Evolutionary conservation across 352 stramenopile genomes (phyloP).

Genomic region (Blastocystis sp.): DNA sequence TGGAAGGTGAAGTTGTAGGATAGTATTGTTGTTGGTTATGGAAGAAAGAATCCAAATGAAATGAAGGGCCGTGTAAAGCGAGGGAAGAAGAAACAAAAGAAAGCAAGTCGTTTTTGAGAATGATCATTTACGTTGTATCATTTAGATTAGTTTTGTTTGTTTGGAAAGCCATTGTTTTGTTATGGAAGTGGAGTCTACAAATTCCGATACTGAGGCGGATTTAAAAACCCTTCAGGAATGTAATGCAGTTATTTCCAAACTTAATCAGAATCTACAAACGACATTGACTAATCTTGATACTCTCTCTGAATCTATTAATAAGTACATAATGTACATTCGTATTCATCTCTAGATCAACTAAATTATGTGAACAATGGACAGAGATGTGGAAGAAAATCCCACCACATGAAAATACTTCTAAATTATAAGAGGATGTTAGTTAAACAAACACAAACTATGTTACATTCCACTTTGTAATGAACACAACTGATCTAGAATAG

Average conservation of each 20-base stretch:
- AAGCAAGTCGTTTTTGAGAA: conserved; percentile 48
- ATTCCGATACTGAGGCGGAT: not conserved
- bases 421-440: not conserved
- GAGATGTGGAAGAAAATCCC: conserved; percentile 3
- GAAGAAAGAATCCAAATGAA: conserved; percentile 66
- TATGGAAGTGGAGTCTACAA: not conserved
- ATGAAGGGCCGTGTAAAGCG: conserved; percentile 60
- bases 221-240: conserved; percentile 23
- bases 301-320: conserved; percentile 3
- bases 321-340: not conserved
- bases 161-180: not conserved
- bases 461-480: not conserved
- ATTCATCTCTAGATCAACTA: not conserved
- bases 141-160: not conserved
- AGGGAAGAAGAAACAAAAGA: conserved; percentile 67
- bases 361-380: conserved; percentile 1
- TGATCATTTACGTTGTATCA: not conserved
- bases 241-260: not conserved
- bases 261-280: conserved; percentile 23
- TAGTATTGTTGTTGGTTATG: conserved; percentile 53
- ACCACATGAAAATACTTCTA: too few relatives aligned
- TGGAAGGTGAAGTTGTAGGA: not conserved
- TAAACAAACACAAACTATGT: not conserved
- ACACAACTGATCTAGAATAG: not conserved
- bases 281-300: conserved; percentile 23